Evolutionary conservation across 2,329 filamentous ascomycete genomes (phyloP), one percentile per base, ranked within the genome.

Genomic region (Metarhizium album): DNA sequence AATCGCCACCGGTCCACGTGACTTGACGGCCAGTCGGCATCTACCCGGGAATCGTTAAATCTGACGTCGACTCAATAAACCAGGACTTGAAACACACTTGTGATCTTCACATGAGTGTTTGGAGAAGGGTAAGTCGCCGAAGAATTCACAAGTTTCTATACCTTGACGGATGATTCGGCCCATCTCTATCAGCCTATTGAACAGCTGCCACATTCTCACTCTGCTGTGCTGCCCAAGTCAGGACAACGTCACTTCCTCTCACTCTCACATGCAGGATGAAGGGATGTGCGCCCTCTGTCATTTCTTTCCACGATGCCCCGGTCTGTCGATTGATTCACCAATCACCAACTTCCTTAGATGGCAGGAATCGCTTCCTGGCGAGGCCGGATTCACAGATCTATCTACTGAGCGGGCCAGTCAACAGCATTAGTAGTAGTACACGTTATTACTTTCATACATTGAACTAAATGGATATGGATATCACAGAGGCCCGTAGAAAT

Each of bases 401-500:
- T 16, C n/a, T 22, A 5, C 7, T 4, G 33, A 24, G 29, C 9
- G 27, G 16, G 9, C 7, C 16, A 18, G 38, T 23, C 22, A 22
- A 11, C 16, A 20, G 37, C n/a, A 40, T 4, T 22, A 40, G 4
- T 40, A 6, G 37, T 20, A 40, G 4, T 38, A 45, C 20, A 20
- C 22, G 23, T 29, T 42, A 46, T 50, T 38, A 27, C 40, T 45
- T 45, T n/a, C 18, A 22, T 45, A 43, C 40, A 43, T 18, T 43
- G 2, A 43, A 43, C 40, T 43, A 45, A 55, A 58, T 59, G 55
- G 59, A 59, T 58, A 58, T 64, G 68, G 69, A 71, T 71, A 71
- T 72, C 69, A 48, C 51, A 46, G 40, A 20, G 22, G 40, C 22
- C 40, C 40, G 40, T 43, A 20, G 24, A 53, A 20, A 42, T 29